These are phyloP conservation scores for Trametes maxima DNA, from an alignment of 768 basidiomycete genomes.

Conservation along the genomic window DNA sequence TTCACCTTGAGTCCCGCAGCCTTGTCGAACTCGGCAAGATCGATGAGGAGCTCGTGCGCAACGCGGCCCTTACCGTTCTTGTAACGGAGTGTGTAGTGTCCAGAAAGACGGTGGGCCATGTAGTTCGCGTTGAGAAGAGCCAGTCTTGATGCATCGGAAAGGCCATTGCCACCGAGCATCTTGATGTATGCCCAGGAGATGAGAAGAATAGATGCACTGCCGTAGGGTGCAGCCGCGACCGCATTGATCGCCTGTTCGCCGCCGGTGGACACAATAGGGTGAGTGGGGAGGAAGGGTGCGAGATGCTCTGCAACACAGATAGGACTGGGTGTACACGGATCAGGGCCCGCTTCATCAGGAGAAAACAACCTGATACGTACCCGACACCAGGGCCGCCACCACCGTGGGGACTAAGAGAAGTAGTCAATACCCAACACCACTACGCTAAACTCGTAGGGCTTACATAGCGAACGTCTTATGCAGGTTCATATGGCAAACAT, in stretches of 20 bases:
- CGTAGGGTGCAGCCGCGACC: conserved; percentile 90
- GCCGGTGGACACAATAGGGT: conserved; percentile 71
- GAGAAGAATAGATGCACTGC: conserved; percentile 91
- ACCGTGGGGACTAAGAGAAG: conserved; percentile 78
- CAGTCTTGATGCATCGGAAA: conserved; percentile 81
- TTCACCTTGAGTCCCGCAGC: conserved; percentile 86
- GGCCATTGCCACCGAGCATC: conserved; percentile 96
- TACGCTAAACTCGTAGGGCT: conserved; percentile 29
- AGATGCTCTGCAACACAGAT: conserved; percentile 95
- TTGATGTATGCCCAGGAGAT: conserved; percentile 99
- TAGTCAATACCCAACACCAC: conserved; percentile 1
- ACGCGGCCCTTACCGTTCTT: conserved; percentile 91
- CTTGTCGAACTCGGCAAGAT: conserved; percentile 94
- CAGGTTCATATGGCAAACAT: conserved; percentile 97
- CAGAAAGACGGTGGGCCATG: conserved; percentile 86
- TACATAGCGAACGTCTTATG: conserved; percentile 98
- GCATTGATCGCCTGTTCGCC: conserved; percentile 79
- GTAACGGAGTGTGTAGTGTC: conserved; percentile 84
- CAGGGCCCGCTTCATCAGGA: not conserved
- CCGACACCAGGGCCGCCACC: conserved; percentile 97
- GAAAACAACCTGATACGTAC: conserved; percentile 40
- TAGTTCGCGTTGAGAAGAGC: conserved; percentile 97
- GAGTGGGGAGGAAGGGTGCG: conserved; percentile 90
- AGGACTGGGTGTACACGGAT: conserved; percentile 46
- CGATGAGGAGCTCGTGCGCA: conserved; percentile 95